A percentile compares a stretch with the other conserved stretches of the same genome.
Conservation (phyloP, 495 filamentous ascomycete genomes). For the Annulohypoxylon stygium region DNA sequence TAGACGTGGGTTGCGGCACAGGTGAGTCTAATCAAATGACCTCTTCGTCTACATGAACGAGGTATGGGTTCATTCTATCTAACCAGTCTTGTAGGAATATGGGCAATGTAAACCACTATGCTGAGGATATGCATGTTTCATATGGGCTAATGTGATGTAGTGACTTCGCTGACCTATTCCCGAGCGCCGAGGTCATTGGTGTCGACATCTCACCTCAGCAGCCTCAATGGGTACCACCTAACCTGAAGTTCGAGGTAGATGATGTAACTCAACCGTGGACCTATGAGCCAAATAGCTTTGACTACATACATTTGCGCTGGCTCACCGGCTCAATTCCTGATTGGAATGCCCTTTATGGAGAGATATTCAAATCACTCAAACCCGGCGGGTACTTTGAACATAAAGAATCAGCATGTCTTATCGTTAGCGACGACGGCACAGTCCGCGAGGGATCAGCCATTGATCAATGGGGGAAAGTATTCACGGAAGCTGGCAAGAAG, state of each 20-base stretch:
- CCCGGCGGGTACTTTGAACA: slow-evolving; percentile 62
- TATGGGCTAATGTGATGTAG: slow-evolving; percentile 45
- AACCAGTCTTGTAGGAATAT: slow-evolving; percentile 47
- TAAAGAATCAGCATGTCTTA: slow-evolving; percentile 58
- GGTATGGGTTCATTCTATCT: background rate
- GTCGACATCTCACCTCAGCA: slow-evolving; percentile 69
- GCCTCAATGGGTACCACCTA: slow-evolving; percentile 63
- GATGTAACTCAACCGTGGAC: slow-evolving; percentile 65
- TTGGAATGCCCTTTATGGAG: slow-evolving; percentile 61
- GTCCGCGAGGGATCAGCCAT: slow-evolving; percentile 60
- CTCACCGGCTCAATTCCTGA: slow-evolving; percentile 68
- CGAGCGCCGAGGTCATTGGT: slow-evolving; percentile 65
- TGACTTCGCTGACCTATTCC: slow-evolving; percentile 70
- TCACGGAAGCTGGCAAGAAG: slow-evolving; percentile 57
- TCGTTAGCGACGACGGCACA: slow-evolving; percentile 64
- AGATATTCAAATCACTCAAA: slow-evolving; percentile 47
- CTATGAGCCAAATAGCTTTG: slow-evolving; percentile 59
- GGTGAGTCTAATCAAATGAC: slow-evolving; percentile 40
- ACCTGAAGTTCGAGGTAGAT: slow-evolving; percentile 68
- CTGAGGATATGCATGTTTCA: background rate
- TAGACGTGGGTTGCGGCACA: slow-evolving; percentile 57
- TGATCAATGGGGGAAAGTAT: slow-evolving; percentile 60
- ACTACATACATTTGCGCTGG: slow-evolving; percentile 72
- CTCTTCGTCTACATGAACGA: background rate
- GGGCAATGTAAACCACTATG: slow-evolving; percentile 52